Base-by-base conservation (phyloP, 192 early-diverging fungal species). In the Physocladia obscura region DNA sequence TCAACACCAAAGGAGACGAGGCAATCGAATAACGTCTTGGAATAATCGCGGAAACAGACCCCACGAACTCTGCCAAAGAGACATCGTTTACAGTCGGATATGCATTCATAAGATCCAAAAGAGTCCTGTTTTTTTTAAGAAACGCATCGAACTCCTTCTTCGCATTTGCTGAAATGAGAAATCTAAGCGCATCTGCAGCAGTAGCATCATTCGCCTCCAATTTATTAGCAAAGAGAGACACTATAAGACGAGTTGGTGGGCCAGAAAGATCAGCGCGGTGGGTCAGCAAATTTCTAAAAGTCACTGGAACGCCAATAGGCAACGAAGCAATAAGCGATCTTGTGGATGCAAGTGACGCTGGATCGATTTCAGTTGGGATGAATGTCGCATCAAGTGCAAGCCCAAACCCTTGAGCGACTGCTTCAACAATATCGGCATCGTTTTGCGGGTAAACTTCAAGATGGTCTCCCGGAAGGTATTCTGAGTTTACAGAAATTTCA, bases 401-500 rank as follows among this genome's bases (percentile, higher is more conserved):
- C 1, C 81, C 82, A 30, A 83, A 31, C 21, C 52, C 75, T 35
- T 76, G 39, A 1, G 79, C 81, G 55, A 80, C 67, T n/a, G 69
- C 21, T 47, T 81, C 77, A 21, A 79, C 81, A 5, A 81, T 39
- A n/a, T 37, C 62, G 8, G 30, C 26, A 11, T 70, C 61, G 38
- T 85, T 83, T 32, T 74, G 55, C 2, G 84, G 84, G 51, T 65
- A 67, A 1, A 85, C 74, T 67, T 85, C 84, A n/a, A 85, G 57
- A 47, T 85, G 84, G 68, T 85, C 84, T 30, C 84, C 84, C 35
- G 84, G 76, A 29, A 74, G 44, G 49, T 79, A 83, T 36, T 39
- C 22, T 8, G 30, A 56, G 31, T 51, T 64, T n/a, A 76, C 57
- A 17, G 64, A 50, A 21, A 83, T 59, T 32, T 67, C 50, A 72